These are phyloP conservation scores for Incumbomyces delicatus DNA, from an alignment of 2,329 filamentous ascomycete species.

Conservation along the genomic window DNA sequence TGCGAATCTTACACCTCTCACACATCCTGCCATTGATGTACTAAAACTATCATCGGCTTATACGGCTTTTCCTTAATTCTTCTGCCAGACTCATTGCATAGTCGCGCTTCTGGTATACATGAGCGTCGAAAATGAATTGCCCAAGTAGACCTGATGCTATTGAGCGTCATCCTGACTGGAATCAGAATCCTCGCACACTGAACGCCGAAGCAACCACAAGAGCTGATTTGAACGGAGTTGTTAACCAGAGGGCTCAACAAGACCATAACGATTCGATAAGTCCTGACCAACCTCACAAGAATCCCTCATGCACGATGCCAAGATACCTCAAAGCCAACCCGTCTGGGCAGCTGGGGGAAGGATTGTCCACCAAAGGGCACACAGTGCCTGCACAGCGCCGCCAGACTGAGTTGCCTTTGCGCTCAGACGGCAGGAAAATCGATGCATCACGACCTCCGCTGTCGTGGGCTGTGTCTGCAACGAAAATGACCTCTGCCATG, in stretches of 20 bases:
- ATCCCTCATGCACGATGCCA: not conserved
- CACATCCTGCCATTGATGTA: too few species aligned
- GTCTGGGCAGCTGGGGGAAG: not conserved
- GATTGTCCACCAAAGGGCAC: constrained; percentile 2
- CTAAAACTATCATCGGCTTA: constrained; percentile 1
- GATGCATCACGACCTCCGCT: constrained; percentile 9
- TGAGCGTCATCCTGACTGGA: constrained; percentile 44
- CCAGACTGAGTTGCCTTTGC: not conserved
- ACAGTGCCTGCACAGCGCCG: not conserved
- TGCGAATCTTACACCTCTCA: too few species aligned
- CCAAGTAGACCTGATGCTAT: constrained; percentile 52
- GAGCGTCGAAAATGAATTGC: constrained; percentile 47
- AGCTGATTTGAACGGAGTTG: constrained; percentile 52
- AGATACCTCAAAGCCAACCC: not conserved
- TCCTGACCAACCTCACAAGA: constrained; percentile 10
- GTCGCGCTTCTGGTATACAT: not conserved
- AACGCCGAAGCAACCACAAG: constrained; percentile 53
- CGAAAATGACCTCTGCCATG: constrained; percentile 2
- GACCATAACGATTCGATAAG: constrained; percentile 23
- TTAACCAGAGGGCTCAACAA: constrained; percentile 46
- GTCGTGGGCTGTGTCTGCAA: not conserved
- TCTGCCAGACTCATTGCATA: too few species aligned
- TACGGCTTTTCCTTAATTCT: too few species aligned
- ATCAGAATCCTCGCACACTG: constrained; percentile 51
- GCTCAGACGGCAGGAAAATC: not conserved